Evolutionary conservation across 352 stramenopile species (phyloP).

Genomic region (Pythium apleroticum): DNA sequence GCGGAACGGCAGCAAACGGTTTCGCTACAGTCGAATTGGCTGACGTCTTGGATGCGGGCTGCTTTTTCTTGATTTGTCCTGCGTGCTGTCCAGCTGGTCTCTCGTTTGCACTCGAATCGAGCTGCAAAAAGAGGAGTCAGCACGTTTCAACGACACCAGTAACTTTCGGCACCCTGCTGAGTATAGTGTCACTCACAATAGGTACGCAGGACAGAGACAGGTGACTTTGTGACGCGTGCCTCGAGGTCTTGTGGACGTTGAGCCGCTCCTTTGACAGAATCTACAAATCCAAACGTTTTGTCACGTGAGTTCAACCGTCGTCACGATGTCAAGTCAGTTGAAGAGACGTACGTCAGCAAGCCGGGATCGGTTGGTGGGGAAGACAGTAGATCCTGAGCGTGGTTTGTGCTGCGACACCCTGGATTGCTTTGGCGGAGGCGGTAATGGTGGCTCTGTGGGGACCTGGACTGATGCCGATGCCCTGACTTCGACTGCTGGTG

Average conservation of each 20-base stretch:
- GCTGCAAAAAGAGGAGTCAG: neutral
- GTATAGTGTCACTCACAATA: conserved; percentile 4
- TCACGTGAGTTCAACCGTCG: neutral
- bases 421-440: neutral
- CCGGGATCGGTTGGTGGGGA: neutral
- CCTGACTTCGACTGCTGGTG: neutral
- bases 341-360: neutral
- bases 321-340: neutral
- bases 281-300: too few species aligned
- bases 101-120: neutral
- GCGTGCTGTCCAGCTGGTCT: neutral
- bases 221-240: neutral
- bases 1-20: neutral
- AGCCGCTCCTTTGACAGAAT: conserved; percentile 26
- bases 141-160: neutral
- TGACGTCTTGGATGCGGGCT: neutral
- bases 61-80: too few species aligned
- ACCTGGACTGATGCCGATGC: neutral
- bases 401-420: neutral
- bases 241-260: conserved; percentile 1
- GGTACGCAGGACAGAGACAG: conserved; percentile 19
- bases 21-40: neutral
- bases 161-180: too few species aligned
- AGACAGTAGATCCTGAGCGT: neutral
- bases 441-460: neutral